Percentiles rank a stretch among this genome's conserved stretches.
phyloP scores from a whole-genome alignment of 169 alveolate genomes.

The Plasmodium coatneyi region DNA sequence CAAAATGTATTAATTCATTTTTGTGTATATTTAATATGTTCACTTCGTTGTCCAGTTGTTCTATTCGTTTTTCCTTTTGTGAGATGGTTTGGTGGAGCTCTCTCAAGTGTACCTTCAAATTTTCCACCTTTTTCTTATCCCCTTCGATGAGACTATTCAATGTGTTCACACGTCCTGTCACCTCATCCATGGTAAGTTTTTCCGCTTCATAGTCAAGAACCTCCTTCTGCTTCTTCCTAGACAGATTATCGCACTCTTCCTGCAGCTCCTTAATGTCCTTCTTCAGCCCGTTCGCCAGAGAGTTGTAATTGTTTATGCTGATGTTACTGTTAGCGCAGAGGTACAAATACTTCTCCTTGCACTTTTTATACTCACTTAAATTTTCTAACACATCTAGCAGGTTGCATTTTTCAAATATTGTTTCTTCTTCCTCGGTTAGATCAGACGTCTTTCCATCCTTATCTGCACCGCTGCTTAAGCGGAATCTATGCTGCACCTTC shows the following conservation, averaged over 20 bases:
- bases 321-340: slow-evolving; percentile 61
- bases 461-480: not conserved
- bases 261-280: slow-evolving; percentile 60
- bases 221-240: slow-evolving; percentile 63
- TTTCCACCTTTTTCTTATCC: slow-evolving; percentile 41
- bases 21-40: slow-evolving; percentile 76
- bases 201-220: slow-evolving; percentile 29
- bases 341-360: slow-evolving; percentile 33
- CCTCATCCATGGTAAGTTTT: slow-evolving; percentile 16
- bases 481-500: slow-evolving; percentile 22
- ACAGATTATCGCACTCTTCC: slow-evolving; percentile 51
- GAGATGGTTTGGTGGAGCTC: not conserved
- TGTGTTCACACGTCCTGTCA: not conserved
- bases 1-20: slow-evolving; percentile 73
- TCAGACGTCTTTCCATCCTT: not conserved
- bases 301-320: slow-evolving; percentile 25
- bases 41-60: slow-evolving; percentile 63
- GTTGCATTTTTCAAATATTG: not conserved
- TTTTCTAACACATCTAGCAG: slow-evolving; percentile 25
- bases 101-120: slow-evolving; percentile 35
- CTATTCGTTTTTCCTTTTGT: slow-evolving; percentile 67
- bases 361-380: slow-evolving; percentile 6
- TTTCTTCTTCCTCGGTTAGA: slow-evolving; percentile 40
- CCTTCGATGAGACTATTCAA: slow-evolving; percentile 50
- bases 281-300: not conserved